Base-by-base conservation (phyloP, 768 basidiomycete genomes). In the Goffeauzyma gilvescens region DNA sequence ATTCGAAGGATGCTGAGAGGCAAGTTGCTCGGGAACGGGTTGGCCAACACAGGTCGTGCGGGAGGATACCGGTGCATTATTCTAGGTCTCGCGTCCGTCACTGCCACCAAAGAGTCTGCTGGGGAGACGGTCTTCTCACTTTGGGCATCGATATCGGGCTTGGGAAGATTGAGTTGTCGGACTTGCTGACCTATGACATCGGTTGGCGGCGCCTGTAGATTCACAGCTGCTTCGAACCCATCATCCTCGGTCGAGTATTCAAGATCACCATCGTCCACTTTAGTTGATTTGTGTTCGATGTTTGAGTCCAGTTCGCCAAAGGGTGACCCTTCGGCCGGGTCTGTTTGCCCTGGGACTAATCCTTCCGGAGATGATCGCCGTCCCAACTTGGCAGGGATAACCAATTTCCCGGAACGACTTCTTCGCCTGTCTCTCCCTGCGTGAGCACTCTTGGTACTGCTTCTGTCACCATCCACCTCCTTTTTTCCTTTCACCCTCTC, bases 1-100 rank as follows among this genome's bases (percentile, higher is more conserved):
- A 63, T 34, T 33, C 52, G 48, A 14, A 63, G 41, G 3, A 63
- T 41, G 2, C 55, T 50, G 8, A 61, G 48, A 2, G 59, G 59
- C 14, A 63, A 42, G 41, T 61, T 63, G 4, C 52, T 42, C 6
- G 62, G 58, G 41, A 52, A 36, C 6, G 58, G 56, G 17, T 31
- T 45, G 6, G 44, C 17, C 14, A 45, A 31, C 10, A 38, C 44
- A 9, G 44, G 37, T 18, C 20, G 20, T 10, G 17, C 28, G 28
- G 9, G 8, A 30, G 28, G 28, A 9, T n/a, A n/a, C n/a, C 9
- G 28, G 9, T 30, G 8, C 28, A n/a, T 9, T 33, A 24, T n/a
- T 32, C 32, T 15, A 8, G 2, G 14, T 15, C 20, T 13, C 23
- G 21, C 8, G 32, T 22, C n/a, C 32, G 22, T 22, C 14, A 22